phyloP scores from a whole-genome alignment of 768 basidiomycete species.

The Coprinopsis marcescibilis region DNA sequence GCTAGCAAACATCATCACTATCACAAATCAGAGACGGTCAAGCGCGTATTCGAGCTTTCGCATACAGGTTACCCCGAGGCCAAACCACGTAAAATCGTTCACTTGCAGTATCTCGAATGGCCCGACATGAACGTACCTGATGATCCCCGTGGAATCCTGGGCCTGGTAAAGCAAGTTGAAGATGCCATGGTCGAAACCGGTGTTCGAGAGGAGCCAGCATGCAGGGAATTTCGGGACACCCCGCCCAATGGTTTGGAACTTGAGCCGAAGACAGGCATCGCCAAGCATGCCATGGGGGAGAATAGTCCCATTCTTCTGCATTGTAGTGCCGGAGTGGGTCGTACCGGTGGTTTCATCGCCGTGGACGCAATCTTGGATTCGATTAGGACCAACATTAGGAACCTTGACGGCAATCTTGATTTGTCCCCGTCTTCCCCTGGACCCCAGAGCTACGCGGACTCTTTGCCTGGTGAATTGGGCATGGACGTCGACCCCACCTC shows the following conservation, averaged over 20 bases:
- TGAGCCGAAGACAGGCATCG: constrained; percentile 52
- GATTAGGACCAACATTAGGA: constrained; percentile 51
- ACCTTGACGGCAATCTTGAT: constrained; percentile 13
- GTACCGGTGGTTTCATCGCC: constrained; percentile 91
- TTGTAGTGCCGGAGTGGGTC: constrained; percentile 92
- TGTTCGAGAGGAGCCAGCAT: constrained; percentile 9
- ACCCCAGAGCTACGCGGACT: too few species aligned
- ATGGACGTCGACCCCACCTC: constrained; percentile 27
- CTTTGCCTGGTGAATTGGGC: too few species aligned
- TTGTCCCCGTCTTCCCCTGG: too few species aligned
- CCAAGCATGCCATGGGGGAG: constrained; percentile 40
- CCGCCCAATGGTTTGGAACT: constrained; percentile 28
- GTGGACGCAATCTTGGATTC: constrained; percentile 83
- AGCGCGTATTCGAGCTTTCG: constrained; percentile 62
- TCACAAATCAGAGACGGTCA: constrained; percentile 33
- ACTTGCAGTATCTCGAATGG: constrained; percentile 93
- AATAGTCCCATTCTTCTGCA: constrained; percentile 70
- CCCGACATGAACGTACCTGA: constrained; percentile 95
- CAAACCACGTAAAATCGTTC: constrained; percentile 64
- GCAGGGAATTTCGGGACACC: constrained; percentile 10
- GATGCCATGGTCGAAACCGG: constrained; percentile 32
- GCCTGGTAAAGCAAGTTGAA: constrained; percentile 69
- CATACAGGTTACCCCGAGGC: constrained; percentile 55
- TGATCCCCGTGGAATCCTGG: constrained; percentile 68
- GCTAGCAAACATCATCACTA: constrained; percentile 19